Evolutionary conservation across 495 filamentous ascomycete genomes (phyloP), one percentile per base, ranked within the genome.

Genomic region (Aspergillus sclerotiicarbonarius): DNA sequence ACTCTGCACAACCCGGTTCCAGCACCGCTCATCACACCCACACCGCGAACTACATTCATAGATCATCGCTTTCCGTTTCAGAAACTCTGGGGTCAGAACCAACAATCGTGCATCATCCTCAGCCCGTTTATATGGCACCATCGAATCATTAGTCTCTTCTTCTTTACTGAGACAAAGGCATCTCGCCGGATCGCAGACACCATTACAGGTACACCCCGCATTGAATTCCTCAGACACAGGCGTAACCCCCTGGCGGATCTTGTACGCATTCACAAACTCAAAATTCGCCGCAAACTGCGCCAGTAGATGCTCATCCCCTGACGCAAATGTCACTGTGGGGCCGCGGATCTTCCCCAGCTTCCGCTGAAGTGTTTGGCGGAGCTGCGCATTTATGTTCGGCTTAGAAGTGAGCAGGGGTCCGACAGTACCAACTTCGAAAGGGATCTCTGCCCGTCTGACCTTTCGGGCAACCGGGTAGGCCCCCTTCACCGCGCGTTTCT

Each of bases 11-110:
- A 94, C 86, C 3, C 89, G 76, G 61, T 92, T 96, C 33, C 87
- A 88, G 61, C 94, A 98, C 32, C 75, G 54, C 0, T 62, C 62
- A 0, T 76, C 74, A 62, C 94, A 96, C 18, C 68, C 74, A 67
- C 93, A 98, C 16, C 74, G 78, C 0, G 71, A 64, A 64, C 90
- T 90, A 68, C 94, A 98, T 69, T 98, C 94, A 64, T 88, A 90
- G 45, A 97, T 93, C 60, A 75, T 74, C 0, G 71, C 56, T 30
- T 68, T 73, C 0, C 71, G 57, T 2, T 62, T 53, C 4, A 79
- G 47, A 33, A 76, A 77, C 1, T 68, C 62, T 0, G 62, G 55
- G 0, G 59, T 53, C 0, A 75, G 61, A 0, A 76, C 71, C n/a
- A 67, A 31, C 13, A 67, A 19, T 0, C 54, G 43, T 8, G 21